phyloP scores from a whole-genome alignment of 208 protist genomes.

The Trypanosoma brucei region DNA sequence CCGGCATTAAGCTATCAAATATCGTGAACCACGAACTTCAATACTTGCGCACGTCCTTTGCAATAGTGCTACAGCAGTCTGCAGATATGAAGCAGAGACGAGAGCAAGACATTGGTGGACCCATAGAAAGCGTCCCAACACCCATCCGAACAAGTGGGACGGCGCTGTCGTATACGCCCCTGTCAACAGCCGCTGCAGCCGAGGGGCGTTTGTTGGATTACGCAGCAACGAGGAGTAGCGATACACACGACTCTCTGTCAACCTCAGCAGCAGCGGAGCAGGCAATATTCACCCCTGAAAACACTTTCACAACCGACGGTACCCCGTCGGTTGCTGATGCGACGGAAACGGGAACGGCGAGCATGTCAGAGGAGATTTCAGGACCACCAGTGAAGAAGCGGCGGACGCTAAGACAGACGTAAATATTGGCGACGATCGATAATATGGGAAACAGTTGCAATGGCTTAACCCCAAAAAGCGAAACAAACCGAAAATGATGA shows the following conservation, averaged over 20 bases:
- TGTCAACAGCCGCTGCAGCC: conserved; percentile 5
- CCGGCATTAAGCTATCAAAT: conserved; percentile 82
- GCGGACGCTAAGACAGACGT: conserved; percentile 77
- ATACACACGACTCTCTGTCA: neutral
- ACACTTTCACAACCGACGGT: neutral
- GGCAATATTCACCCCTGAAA: neutral
- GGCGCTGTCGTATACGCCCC: neutral
- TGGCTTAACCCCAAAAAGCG: neutral
- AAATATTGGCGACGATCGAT: conserved; percentile 20
- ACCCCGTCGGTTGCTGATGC: neutral
- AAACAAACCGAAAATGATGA: neutral
- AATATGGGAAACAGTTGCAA: neutral
- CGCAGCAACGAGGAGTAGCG: neutral
- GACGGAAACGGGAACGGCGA: conserved; percentile 5
- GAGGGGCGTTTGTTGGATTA: conserved; percentile 11
- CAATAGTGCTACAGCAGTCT: conserved; percentile 64
- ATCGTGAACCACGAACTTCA: conserved; percentile 80
- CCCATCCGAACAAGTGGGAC: conserved; percentile 14
- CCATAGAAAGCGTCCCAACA: conserved; percentile 7
- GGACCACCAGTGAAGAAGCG: conserved; percentile 72
- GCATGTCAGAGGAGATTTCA: neutral
- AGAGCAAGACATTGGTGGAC: conserved; percentile 23
- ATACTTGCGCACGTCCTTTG: conserved; percentile 70
- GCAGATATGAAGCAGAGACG: conserved; percentile 58
- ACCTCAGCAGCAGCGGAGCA: conserved; percentile 6